Percentiles rank a stretch among this genome's conserved stretches.
Evolutionary conservation across 371 early-diverging fungal genomes (phyloP).

Genomic region (Mucor piriformis): DNA sequence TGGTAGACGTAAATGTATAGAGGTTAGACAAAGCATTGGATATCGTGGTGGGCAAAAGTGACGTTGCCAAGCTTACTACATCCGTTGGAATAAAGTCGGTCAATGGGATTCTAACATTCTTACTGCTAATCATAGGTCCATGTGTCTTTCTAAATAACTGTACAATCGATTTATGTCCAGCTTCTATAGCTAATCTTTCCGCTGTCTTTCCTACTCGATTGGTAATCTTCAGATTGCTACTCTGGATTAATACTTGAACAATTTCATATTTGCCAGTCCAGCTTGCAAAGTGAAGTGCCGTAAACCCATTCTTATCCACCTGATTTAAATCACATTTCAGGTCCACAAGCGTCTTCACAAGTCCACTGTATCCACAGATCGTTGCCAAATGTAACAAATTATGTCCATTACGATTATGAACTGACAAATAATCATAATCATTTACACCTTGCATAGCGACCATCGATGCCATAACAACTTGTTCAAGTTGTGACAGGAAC

Average conservation of each 20-base stretch:
- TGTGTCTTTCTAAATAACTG: slow-evolving; percentile 25
- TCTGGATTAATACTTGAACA: slow-evolving; percentile 39
- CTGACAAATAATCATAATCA: slow-evolving; percentile 25
- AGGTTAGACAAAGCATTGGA: slow-evolving; percentile 26
- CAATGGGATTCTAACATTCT: slow-evolving; percentile 31
- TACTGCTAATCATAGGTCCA: neutral
- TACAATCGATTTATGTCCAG: slow-evolving; percentile 35
- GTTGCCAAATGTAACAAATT: slow-evolving; percentile 56
- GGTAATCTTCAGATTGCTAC: slow-evolving; percentile 23
- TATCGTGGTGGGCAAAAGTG: slow-evolving; percentile 28
- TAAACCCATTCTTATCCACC: slow-evolving; percentile 55
- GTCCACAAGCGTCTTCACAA: slow-evolving; percentile 37
- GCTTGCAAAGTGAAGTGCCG: slow-evolving; percentile 62
- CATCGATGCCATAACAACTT: slow-evolving; percentile 33
- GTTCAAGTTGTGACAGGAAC: slow-evolving; percentile 34
- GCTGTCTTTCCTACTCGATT: slow-evolving; percentile 47
- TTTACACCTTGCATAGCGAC: slow-evolving; percentile 22
- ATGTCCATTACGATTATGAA: slow-evolving; percentile 48
- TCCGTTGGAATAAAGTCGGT: slow-evolving; percentile 36
- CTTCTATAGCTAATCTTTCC: slow-evolving; percentile 39
- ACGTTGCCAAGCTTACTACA: slow-evolving; percentile 18
- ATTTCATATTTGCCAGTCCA: slow-evolving; percentile 57
- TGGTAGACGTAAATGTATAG: slow-evolving; percentile 34
- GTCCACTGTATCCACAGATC: slow-evolving; percentile 42
- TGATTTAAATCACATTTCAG: slow-evolving; percentile 43